Evolutionary conservation across 331 rosid genomes (phyloP).

Genomic region (Quercus tomentella): DNA sequence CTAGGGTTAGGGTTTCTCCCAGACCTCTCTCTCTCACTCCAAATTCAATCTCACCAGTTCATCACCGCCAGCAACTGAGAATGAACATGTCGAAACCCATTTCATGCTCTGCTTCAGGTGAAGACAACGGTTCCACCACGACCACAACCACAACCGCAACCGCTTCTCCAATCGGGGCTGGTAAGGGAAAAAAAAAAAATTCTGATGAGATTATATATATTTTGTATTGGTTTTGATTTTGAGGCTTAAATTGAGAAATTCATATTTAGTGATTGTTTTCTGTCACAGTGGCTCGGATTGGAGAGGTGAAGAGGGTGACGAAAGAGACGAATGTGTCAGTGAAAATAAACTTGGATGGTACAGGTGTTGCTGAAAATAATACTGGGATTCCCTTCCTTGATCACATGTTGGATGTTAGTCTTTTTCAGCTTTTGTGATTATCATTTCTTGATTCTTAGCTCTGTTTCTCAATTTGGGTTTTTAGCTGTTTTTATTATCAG

Average conservation of each 20-base stretch:
- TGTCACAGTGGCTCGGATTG: constrained; percentile 64
- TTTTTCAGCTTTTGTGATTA: constrained; percentile 2
- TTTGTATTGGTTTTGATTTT: background rate
- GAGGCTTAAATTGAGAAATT: background rate
- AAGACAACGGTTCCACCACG: constrained; percentile 30
- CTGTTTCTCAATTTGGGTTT: background rate
- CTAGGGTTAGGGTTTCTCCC: constrained; percentile 35
- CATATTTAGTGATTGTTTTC: background rate
- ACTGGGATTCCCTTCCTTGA: constrained; percentile 96
- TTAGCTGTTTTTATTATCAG: background rate
- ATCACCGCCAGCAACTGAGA: constrained; percentile 20
- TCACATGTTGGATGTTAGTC: constrained; percentile 93
- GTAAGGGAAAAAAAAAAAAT: constrained; percentile 18
- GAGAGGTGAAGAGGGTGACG: constrained; percentile 87
- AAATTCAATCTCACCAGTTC: constrained; percentile 16
- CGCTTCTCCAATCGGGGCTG: constrained; percentile 39
- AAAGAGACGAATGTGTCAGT: constrained; percentile 82
- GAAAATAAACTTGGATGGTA: constrained; percentile 84
- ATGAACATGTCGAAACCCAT: constrained; percentile 27
- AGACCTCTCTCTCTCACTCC: constrained; percentile 3
- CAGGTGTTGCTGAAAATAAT: constrained; percentile 65
- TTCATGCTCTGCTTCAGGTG: constrained; percentile 36
- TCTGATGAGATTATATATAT: background rate
- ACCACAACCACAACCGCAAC: constrained; percentile 14
- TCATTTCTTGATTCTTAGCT: background rate